phyloP scores from a whole-genome alignment of 768 basidiomycete genomes.

The Suillus plorans region DNA sequence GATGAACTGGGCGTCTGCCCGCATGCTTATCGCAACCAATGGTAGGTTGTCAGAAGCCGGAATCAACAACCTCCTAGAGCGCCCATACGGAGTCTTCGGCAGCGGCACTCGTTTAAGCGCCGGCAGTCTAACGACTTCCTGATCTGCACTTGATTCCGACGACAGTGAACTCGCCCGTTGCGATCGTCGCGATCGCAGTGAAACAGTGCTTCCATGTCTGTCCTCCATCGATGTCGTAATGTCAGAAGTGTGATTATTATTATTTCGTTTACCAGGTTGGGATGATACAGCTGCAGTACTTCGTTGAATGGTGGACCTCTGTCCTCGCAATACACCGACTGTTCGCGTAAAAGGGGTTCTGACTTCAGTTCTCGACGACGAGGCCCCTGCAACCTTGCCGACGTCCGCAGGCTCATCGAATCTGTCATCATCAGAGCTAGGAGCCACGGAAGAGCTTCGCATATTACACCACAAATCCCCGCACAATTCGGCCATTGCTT shows the following conservation, averaged over 20 bases:
- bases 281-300: neutral
- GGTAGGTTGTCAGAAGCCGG: constrained; percentile 31
- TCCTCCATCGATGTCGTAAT: neutral
- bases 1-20: constrained; percentile 45
- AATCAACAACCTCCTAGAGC: constrained; percentile 31
- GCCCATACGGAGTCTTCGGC: constrained; percentile 32
- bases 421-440: constrained; percentile 1
- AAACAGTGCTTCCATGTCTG: too few relatives aligned
- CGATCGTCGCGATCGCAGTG: neutral
- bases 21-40: constrained; percentile 45
- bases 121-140: neutral
- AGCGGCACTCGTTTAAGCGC: constrained; percentile 27
- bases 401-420: neutral
- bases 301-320: neutral
- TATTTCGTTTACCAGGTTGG: neutral
- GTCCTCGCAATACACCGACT: neutral
- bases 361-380: neutral
- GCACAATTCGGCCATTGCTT: constrained; percentile 1
- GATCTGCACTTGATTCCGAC: constrained; percentile 1
- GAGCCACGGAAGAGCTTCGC: neutral
- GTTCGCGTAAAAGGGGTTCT: neutral
- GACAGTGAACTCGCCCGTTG: neutral
- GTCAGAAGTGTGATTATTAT: neutral
- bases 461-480: neutral
- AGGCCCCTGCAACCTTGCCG: neutral